These are phyloP conservation scores for Forsythia suspensa DNA, from an alignment of 257 asterid species.

Conservation along the genomic window DNA sequence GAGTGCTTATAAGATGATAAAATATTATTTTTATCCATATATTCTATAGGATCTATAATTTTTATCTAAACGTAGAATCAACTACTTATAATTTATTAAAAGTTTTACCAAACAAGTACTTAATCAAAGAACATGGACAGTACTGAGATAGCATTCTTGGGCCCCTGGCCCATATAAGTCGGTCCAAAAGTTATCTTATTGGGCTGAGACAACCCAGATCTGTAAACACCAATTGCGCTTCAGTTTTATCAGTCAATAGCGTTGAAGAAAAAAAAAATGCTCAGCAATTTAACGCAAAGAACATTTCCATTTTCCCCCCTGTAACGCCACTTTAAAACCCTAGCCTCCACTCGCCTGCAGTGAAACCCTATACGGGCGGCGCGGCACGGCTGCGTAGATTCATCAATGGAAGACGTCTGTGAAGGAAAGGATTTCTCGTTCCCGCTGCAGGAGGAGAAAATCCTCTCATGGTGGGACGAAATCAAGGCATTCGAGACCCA, in stretches of 20 bases:
- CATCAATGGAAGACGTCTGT: conserved; percentile 80
- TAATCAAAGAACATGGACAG: too few relatives aligned
- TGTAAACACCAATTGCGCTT: neutral
- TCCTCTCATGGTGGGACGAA: conserved; percentile 72
- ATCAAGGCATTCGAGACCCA: conserved; percentile 85
- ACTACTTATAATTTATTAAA: too few relatives aligned
- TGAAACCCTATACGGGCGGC: conserved; percentile 2
- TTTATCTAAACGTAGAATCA: too few relatives aligned
- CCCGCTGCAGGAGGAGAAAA: conserved; percentile 68
- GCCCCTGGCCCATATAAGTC: too few relatives aligned
- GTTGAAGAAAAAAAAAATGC: neutral
- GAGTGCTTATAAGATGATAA: too few relatives aligned
- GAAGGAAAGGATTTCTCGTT: conserved; percentile 94
- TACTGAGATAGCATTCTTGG: too few relatives aligned
- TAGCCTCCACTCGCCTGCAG: conserved; percentile 7
- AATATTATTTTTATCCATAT: too few relatives aligned
- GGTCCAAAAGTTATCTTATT: neutral
- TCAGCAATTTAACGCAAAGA: neutral
- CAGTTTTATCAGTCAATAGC: neutral
- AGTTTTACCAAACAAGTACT: too few relatives aligned
- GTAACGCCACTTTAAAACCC: conserved; percentile 38
- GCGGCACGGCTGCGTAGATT: conserved; percentile 17
- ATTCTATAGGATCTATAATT: too few relatives aligned
- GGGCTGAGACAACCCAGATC: neutral
- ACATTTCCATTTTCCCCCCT: neutral